Conservation (phyloP, 495 filamentous ascomycete species). For the Xylaria telfairii region DNA sequence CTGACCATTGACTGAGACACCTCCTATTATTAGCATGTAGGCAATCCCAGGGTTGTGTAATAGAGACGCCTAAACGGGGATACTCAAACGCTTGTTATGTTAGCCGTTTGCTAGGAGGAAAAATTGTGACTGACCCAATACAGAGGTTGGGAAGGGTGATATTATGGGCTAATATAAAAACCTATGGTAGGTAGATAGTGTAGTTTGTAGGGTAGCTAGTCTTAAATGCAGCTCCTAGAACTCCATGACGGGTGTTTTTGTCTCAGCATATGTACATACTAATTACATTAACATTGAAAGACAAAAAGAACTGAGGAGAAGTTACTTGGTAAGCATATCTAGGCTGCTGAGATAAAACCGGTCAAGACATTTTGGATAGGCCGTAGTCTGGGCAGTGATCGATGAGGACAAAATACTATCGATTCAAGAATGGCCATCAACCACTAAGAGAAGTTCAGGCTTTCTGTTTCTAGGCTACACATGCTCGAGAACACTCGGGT, state of each 20-base stretch:
- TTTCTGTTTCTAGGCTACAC: no score
- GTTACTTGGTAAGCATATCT: background rate
- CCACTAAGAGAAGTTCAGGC: no score
- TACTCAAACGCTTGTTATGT: background rate
- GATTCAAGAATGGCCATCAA: no score
- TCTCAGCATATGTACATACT: background rate
- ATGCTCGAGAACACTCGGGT: background rate
- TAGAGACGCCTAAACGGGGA: background rate
- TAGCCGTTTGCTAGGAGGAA: background rate
- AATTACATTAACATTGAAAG: background rate
- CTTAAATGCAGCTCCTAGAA: background rate
- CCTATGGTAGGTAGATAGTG: background rate
- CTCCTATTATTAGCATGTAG: no score
- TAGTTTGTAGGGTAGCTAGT: background rate
- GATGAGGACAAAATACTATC: no score
- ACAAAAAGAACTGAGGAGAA: background rate
- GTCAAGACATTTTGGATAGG: no score
- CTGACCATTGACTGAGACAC: slow-evolving; percentile 23
- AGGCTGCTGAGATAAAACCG: no score
- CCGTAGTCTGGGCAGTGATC: no score
- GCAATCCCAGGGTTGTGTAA: no score
- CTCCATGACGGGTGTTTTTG: no score
- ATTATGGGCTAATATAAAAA: background rate
- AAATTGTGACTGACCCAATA: background rate
- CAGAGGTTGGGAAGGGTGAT: background rate